phyloP scores from a whole-genome alignment of 2,329 filamentous ascomycete species.

The Colletotrichum sp. region DNA sequence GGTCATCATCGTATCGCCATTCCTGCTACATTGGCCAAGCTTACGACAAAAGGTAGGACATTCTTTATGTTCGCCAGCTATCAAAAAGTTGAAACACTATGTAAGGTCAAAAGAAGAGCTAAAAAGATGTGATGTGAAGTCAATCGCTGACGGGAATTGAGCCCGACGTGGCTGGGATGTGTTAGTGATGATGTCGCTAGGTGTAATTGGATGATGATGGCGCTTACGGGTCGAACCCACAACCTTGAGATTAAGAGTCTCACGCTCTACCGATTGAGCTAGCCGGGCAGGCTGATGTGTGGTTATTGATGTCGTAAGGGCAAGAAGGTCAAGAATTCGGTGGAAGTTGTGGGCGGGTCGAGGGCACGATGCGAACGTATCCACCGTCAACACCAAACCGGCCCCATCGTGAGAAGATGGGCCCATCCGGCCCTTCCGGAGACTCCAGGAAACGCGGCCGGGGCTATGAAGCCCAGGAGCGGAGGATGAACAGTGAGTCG shows the following conservation, averaged over 20 bases:
- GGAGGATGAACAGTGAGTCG: neutral
- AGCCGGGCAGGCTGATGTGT: conserved; percentile 47
- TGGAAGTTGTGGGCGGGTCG: neutral
- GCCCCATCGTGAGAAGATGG: neutral
- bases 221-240: conserved; percentile 50
- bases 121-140: neutral
- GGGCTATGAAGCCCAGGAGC: too few species aligned
- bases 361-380: neutral
- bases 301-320: neutral
- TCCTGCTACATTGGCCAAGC: neutral
- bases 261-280: conserved; percentile 77
- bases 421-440: neutral
- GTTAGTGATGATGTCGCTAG: neutral
- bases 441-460: neutral
- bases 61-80: neutral
- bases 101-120: too few species aligned
- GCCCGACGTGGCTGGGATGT: conserved; percentile 14
- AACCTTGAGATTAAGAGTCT: conserved; percentile 71
- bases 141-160: conserved; percentile 18
- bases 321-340: neutral
- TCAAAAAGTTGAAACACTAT: neutral
- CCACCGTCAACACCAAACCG: neutral
- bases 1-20: rapidly evolving
- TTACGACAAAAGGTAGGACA: neutral
- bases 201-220: neutral